Conservation (phyloP, 1,139 yeast genomes). For the Lodderomyces parapsilosis region DNA sequence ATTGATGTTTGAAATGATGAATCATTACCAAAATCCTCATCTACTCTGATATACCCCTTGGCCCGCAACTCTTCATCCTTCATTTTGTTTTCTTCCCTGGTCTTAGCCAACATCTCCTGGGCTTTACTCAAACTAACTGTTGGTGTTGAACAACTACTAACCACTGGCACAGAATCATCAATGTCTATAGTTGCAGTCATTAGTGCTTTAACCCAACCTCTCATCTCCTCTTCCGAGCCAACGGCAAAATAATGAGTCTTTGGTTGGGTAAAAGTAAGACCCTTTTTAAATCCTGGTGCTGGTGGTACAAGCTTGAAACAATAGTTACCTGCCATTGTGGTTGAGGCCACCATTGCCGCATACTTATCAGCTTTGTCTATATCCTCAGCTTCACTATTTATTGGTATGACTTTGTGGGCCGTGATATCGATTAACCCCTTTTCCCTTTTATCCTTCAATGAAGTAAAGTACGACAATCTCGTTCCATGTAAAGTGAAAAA, state of each 20-base stretch:
- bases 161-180: constrained; percentile 89
- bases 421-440: constrained; percentile 94
- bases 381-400: constrained; percentile 50
- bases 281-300: constrained; percentile 94
- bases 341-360: constrained; percentile 84
- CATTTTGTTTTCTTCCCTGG: constrained; percentile 66
- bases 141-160: constrained; percentile 93
- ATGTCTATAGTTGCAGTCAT: constrained; percentile 96
- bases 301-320: constrained; percentile 96
- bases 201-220: constrained; percentile 92
- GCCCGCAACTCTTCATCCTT: constrained; percentile 56
- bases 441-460: constrained; percentile 78
- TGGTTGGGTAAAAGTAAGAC: constrained; percentile 94
- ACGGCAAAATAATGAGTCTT: constrained; percentile 95
- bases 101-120: constrained; percentile 79
- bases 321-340: constrained; percentile 88
- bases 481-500: constrained; percentile 92
- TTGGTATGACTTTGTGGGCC: constrained; percentile 81
- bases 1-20: constrained; percentile 21
- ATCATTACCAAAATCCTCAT: constrained; percentile 17
- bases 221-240: constrained; percentile 86
- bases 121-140: constrained; percentile 87
- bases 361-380: constrained; percentile 72
- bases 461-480: constrained; percentile 80
- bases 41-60: constrained; percentile 36